Base-by-base conservation (phyloP, 2,329 filamentous ascomycete genomes). In the Colletotrichum caudatum region DNA sequence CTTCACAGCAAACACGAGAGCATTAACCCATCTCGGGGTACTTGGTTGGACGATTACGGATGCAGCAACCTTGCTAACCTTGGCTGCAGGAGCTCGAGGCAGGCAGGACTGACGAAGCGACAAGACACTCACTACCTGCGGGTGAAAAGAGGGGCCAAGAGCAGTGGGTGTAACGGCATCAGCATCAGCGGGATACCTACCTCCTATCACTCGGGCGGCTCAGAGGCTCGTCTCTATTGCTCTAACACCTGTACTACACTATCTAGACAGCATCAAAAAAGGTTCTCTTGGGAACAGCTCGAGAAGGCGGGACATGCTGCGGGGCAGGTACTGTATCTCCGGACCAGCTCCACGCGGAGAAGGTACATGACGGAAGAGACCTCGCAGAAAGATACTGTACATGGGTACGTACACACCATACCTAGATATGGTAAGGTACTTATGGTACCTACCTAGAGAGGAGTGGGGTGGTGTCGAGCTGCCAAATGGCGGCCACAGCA, bases 321-420 rank as follows among this genome's bases (percentile, higher is more conserved):
- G 64, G 69, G 59, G 44, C 64, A 63, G 8, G 65, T 71, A 3
- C 29, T 29, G 29, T 29, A 48, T 9, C 39, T 20, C 58, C 3
- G 9, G 46, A 14, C n/a, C 44, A 59, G 51, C 37, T 58, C 51
- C n/a, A 64, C 63, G 69, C 60, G 46, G 69, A 69, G 61, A 68
- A 50, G 58, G 50, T 58, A 71, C 69, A 51, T 51, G 63, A 26
- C 29, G 33, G 44, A 35, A 26, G 7, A 14, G 20, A 46, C 44
- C 20, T 46, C 20, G 44, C 20, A 20, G 26, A 46, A 12, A 20
- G 23, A 53, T 18, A 20, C 12, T 29, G 35, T 37, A 37, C 35
- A 37, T 37, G 35, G 35, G 7, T 37, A 16, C 3, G 12, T 16
- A 29, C n/a, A n/a, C n/a, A n/a, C n/a, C n/a, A n/a, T n/a, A n/a